Conservation (phyloP, 2,329 filamentous ascomycete species). For the Colletotrichum cuscutae region DNA sequence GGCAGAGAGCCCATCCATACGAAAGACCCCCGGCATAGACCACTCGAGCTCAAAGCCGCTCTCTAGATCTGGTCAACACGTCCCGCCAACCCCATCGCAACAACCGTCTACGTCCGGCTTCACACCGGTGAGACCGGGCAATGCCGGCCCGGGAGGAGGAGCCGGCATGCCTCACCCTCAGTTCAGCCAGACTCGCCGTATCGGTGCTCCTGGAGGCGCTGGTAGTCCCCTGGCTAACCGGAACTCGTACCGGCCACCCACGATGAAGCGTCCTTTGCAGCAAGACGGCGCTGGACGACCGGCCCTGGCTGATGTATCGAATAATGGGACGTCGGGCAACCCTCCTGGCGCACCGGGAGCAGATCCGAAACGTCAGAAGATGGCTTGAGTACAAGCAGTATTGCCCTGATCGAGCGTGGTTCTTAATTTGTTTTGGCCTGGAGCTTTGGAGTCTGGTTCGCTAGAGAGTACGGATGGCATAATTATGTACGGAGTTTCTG, state of each 20-base stretch:
- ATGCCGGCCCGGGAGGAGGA: slow-evolving; percentile 1
- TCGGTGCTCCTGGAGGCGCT: slow-evolving; percentile 65
- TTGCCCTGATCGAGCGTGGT: no score
- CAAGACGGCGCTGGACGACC: slow-evolving; percentile 46
- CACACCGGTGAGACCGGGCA: slow-evolving; percentile 28
- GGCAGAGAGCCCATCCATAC: slow-evolving; percentile 84
- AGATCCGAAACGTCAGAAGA: slow-evolving; percentile 65
- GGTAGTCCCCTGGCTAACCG: slow-evolving; percentile 69
- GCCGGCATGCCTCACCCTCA: slow-evolving; percentile 61
- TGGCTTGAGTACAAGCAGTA: slow-evolving; percentile 39
- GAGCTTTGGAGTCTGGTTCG: slow-evolving; percentile 19
- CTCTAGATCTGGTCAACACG: slow-evolving; percentile 64
- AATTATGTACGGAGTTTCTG: slow-evolving; percentile 1
- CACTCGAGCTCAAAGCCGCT: slow-evolving; percentile 82
- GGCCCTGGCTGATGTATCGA: slow-evolving; percentile 62
- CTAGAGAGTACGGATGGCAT: background rate
- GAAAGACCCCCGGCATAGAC: slow-evolving; percentile 89
- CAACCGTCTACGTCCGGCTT: slow-evolving; percentile 34
- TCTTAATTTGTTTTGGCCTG: background rate
- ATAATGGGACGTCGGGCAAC: slow-evolving; percentile 49
- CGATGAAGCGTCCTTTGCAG: slow-evolving; percentile 52
- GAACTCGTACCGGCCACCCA: slow-evolving; percentile 67
- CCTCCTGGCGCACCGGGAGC: slow-evolving; percentile 40
- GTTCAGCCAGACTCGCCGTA: slow-evolving; percentile 64
- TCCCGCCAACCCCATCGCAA: slow-evolving; percentile 51